phyloP scores from a whole-genome alignment of 2,329 filamentous ascomycete species.

The Microascus cirrosus region DNA sequence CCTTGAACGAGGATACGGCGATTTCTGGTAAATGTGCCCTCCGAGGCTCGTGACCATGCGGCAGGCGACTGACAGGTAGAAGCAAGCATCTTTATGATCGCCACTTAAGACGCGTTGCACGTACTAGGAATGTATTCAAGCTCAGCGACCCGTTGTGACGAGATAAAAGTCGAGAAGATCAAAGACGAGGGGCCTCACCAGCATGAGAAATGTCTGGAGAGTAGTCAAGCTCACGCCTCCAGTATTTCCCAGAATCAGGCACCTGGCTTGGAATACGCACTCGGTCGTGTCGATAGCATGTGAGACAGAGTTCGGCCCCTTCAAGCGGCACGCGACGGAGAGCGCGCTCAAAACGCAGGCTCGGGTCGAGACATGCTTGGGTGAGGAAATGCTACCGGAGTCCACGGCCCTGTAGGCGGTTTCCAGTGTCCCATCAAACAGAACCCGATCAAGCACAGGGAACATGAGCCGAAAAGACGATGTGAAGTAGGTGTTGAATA shows the following conservation, averaged over 20 bases:
- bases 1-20: no score
- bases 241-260: constrained; percentile 27
- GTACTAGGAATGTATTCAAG: no score
- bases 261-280: constrained; percentile 26
- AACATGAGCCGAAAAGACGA: constrained; percentile 31
- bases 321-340: constrained; percentile 16
- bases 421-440: constrained; percentile 34
- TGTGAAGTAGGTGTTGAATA: constrained; percentile 11
- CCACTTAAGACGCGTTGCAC: no score
- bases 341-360: constrained; percentile 38
- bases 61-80: no score
- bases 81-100: background rate
- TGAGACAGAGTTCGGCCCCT: constrained; percentile 11
- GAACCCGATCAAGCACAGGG: constrained; percentile 31
- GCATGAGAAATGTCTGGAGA: constrained; percentile 32
- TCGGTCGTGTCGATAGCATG: constrained; percentile 21
- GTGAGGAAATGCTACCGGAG: constrained; percentile 4
- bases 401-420: constrained; percentile 26
- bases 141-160: background rate
- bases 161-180: background rate
- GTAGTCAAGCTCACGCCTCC: constrained; percentile 28
- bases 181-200: constrained; percentile 24
- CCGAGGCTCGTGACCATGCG: background rate
- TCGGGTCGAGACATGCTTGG: constrained; percentile 23
- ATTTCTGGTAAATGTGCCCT: no score